Base-by-base conservation (phyloP, 2,329 filamentous ascomycete genomes). In the Verticillium dahliae region DNA sequence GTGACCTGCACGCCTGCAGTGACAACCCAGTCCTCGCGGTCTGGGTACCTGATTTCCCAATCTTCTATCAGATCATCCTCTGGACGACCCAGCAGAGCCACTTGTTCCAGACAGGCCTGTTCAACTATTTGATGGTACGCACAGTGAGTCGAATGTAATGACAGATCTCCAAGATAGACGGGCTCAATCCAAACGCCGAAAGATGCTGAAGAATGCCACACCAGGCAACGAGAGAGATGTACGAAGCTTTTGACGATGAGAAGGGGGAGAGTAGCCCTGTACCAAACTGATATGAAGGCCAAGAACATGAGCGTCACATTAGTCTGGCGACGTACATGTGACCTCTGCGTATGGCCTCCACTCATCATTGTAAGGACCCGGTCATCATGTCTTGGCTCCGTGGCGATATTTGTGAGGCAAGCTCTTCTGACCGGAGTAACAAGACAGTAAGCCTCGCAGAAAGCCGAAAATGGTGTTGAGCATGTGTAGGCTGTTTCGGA, bases 1-100 rank as follows among this genome's bases (percentile, higher is more conserved):
- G 57, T 61, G 57, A 54, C 59, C 62, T 59, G 38, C 60, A 60
- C 41, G 63, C 59, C 62, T 56, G 41, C 61, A 60, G 59, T 65
- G 45, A 64, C 61, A 65, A 13, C 61, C 60, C 31, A 35, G 55
- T 62, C 57, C 60, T 59, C 62, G 58, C 59, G 41, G 55, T 60
- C 61, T 57, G 55, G 38, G 27, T 57, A 63, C 61, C 59, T 50
- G 34, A 58, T 22, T 62, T 31, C 56, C 57, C 13, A 57, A 58
- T 31, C 22, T 56, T 58, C 58, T 57, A 63, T 58, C 50, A 59
- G 58, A 54, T 56, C 58, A 18, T 52, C 9, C 45, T 31, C 45
- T 11, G 11, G 18, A 18, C 9, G 6, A 22, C 18, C 45, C 10
- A 22, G 18, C n/a, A 22, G 45, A 27, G 45, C n/a, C 22, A 52